Conservation (phyloP, 2,329 filamentous ascomycete species). For the Aspergillus sp. region DNA sequence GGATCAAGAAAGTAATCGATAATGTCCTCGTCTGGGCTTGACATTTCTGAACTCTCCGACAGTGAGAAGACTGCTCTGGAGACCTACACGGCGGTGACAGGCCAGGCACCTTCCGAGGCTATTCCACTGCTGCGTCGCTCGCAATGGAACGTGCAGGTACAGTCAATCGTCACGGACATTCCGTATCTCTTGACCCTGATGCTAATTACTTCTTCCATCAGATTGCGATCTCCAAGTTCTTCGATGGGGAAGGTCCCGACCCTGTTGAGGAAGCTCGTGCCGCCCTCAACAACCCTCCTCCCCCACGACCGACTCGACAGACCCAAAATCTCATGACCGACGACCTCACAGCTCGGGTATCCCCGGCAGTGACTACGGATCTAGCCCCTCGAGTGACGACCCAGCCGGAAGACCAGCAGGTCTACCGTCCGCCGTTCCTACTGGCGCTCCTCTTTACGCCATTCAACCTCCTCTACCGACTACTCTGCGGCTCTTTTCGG, state of each 20-base stretch:
- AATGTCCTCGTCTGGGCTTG: conserved; percentile 49
- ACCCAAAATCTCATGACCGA: conserved; percentile 67
- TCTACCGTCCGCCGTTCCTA: conserved; percentile 70
- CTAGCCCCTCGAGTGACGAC: conserved; percentile 84
- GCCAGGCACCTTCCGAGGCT: conserved; percentile 74
- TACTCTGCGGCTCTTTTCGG: conserved; percentile 65
- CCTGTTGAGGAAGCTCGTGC: conserved; percentile 73
- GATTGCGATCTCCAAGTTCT: conserved; percentile 97
- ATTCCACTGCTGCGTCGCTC: conserved; percentile 77
- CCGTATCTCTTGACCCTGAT: neutral
- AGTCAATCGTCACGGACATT: neutral
- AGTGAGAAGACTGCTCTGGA: conserved; percentile 80
- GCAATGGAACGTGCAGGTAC: conserved; percentile 92
- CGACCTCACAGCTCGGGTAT: conserved; percentile 31
- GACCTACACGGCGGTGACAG: conserved; percentile 83
- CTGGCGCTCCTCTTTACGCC: conserved; percentile 77
- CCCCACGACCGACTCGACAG: conserved; percentile 61
- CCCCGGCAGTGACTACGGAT: conserved; percentile 47
- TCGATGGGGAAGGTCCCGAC: conserved; percentile 88
- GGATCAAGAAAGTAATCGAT: conserved; percentile 20
- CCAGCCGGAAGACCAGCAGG: conserved; percentile 62
- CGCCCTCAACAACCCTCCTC: conserved; percentile 56
- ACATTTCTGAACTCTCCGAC: conserved; percentile 66
- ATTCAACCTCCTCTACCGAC: conserved; percentile 71
- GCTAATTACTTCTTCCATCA: conserved; percentile 38